Percentiles rank a stretch among this genome's conserved stretches.
phyloP scores from a whole-genome alignment of 768 basidiomycete genomes.

The Gyrodon lividus region DNA sequence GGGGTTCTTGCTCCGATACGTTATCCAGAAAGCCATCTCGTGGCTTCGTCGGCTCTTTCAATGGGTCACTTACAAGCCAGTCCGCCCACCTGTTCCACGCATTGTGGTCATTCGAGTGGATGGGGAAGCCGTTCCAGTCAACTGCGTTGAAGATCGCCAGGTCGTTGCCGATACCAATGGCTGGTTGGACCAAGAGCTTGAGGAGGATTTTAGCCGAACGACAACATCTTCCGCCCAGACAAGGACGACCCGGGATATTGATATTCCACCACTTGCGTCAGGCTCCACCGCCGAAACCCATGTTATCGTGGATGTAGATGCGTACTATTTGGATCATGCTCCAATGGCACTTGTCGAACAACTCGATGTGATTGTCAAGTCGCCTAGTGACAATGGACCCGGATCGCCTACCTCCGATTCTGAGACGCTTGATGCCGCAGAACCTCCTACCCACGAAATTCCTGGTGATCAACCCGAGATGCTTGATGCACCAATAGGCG shows the following conservation, averaged over 20 bases:
- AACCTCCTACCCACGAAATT: neutral
- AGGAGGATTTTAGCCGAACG: too few relatives aligned
- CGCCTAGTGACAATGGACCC: neutral
- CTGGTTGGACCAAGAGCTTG: neutral
- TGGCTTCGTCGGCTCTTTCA: neutral
- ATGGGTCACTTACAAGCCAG: neutral
- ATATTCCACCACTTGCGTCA: neutral
- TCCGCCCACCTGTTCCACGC: constrained; percentile 6
- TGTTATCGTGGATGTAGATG: neutral
- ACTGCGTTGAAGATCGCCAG: constrained; percentile 3
- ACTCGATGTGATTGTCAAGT: neutral
- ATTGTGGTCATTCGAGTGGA: constrained; percentile 17
- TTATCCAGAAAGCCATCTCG: neutral
- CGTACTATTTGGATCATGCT: neutral
- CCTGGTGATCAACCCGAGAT: neutral
- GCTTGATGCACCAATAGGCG: neutral
- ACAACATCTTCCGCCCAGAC: too few relatives aligned
- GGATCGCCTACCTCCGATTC: neutral
- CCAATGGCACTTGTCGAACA: neutral
- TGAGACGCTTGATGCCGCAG: neutral
- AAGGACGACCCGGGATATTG: neutral
- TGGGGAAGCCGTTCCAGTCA: constrained; percentile 11
- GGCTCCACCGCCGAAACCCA: neutral
- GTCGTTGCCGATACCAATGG: neutral
- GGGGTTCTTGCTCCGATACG: constrained; percentile 5